Percentiles rank a stretch among this genome's conserved stretches.
phyloP scores from a whole-genome alignment of 371 early-diverging fungal genomes.

The Mycotypha africana region DNA sequence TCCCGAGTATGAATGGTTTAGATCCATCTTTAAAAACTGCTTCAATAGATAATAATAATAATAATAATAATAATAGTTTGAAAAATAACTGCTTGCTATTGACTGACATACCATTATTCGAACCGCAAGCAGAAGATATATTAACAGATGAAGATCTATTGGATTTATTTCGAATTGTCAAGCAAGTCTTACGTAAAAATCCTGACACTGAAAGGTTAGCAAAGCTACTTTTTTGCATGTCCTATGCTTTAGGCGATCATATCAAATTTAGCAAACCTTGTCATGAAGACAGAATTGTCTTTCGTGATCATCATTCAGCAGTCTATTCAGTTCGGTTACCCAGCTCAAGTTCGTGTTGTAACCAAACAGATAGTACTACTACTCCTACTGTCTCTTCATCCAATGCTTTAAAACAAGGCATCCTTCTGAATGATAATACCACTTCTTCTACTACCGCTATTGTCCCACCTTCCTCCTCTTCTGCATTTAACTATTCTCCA shows the following conservation, averaged over 20 bases:
- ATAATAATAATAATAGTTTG: slow-evolving; percentile 31
- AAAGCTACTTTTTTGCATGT: slow-evolving; percentile 39
- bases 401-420: no score
- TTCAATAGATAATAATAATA: slow-evolving; percentile 36
- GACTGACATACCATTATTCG: slow-evolving; percentile 9
- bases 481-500: no score
- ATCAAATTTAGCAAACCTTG: slow-evolving; percentile 30
- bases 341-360: slow-evolving; percentile 20
- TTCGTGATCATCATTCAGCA: slow-evolving; percentile 25
- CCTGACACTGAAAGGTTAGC: slow-evolving; percentile 35
- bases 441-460: no score
- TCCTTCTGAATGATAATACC: no score
- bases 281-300: slow-evolving; percentile 28
- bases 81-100: slow-evolving; percentile 33
- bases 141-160: slow-evolving; percentile 40
- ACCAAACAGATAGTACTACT: not conserved
- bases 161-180: slow-evolving; percentile 38
- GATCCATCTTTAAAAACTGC: slow-evolving; percentile 36
- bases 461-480: not conserved
- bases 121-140: slow-evolving; percentile 42
- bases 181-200: slow-evolving; percentile 32
- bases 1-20: no score
- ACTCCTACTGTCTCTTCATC: not conserved
- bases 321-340: slow-evolving; percentile 26
- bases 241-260: slow-evolving; percentile 36